These are phyloP conservation scores for Colletotrichum gloeosporioides DNA, from an alignment of 2,329 filamentous ascomycete species.

Conservation along the genomic window DNA sequence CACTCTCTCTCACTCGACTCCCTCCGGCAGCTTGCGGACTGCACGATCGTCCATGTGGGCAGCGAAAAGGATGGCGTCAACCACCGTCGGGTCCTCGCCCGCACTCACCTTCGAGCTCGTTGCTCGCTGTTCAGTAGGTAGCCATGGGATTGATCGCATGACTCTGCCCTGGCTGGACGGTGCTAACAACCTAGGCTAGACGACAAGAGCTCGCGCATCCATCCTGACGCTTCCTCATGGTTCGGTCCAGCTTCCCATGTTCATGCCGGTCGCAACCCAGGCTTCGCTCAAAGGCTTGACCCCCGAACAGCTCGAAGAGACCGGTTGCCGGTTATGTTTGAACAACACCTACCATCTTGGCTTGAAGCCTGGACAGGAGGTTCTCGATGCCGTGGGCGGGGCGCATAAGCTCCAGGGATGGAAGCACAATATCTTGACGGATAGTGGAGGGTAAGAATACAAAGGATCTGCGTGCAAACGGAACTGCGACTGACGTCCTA, in stretches of 20 bases:
- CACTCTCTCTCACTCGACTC: background rate
- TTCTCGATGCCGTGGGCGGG: slow-evolving; percentile 85
- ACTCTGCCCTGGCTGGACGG: background rate
- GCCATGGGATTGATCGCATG: background rate
- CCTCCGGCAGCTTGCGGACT: background rate
- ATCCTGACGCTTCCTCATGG: slow-evolving; percentile 90
- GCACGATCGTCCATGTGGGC: slow-evolving; percentile 20
- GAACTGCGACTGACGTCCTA: slow-evolving; percentile 1
- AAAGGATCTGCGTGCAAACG: background rate
- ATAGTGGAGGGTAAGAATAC: slow-evolving; percentile 68
- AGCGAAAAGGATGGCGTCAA: slow-evolving; percentile 51
- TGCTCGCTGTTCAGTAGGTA: slow-evolving; percentile 78
- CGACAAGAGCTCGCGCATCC: slow-evolving; percentile 91
- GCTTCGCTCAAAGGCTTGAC: slow-evolving; percentile 94
- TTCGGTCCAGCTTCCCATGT: slow-evolving; percentile 86
- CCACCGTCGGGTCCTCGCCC: slow-evolving; percentile 58
- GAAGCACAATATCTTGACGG: slow-evolving; percentile 92
- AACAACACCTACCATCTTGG: slow-evolving; percentile 99
- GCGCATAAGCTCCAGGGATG: slow-evolving; percentile 95
- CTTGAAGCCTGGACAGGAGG: slow-evolving; percentile 90
- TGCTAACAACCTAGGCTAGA: slow-evolving; percentile 56
- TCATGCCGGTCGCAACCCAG: slow-evolving; percentile 99
- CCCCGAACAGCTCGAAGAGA: slow-evolving; percentile 88
- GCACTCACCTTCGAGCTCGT: slow-evolving; percentile 82
- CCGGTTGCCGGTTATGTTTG: slow-evolving; percentile 86